These are phyloP conservation scores for Leishmania braziliensis DNA, from an alignment of 208 protist species.

Conservation along the genomic window DNA sequence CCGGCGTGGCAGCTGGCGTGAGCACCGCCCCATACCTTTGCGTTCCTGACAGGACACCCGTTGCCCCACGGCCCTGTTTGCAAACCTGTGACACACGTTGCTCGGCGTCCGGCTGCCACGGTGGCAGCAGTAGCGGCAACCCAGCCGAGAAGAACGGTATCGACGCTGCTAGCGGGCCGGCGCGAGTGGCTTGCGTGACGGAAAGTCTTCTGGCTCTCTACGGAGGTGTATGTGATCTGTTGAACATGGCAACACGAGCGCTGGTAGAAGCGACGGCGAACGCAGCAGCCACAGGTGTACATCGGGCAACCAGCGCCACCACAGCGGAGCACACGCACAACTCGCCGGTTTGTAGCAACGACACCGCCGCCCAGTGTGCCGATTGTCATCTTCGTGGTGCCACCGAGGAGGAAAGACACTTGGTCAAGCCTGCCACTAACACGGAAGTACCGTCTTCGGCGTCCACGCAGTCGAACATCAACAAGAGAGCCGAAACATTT, in stretches of 20 bases:
- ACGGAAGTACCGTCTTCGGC: background rate
- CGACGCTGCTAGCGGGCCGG: background rate
- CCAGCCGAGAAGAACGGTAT: background rate
- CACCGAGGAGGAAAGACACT: background rate
- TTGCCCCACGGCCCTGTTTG: background rate
- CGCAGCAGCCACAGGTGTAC: background rate
- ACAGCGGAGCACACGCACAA: background rate
- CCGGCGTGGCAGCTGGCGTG: constrained; percentile 8
- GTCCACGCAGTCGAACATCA: background rate
- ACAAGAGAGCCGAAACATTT: background rate
- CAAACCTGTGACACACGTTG: background rate
- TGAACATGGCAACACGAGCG: background rate
- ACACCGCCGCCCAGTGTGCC: background rate
- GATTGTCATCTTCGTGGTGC: background rate
- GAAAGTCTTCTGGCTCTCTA: background rate
- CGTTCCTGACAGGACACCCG: background rate
- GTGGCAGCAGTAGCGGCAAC: background rate
- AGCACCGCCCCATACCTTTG: constrained; percentile 13
- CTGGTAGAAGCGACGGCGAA: background rate
- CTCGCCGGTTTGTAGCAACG: background rate
- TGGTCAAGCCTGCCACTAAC: background rate
- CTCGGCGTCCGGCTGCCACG: background rate
- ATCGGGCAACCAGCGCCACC: background rate
- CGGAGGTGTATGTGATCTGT: background rate
- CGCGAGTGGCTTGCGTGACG: background rate